These are phyloP conservation scores for Fonsecaea monophora DNA, from an alignment of 2,329 filamentous ascomycete genomes.

Conservation along the genomic window DNA sequence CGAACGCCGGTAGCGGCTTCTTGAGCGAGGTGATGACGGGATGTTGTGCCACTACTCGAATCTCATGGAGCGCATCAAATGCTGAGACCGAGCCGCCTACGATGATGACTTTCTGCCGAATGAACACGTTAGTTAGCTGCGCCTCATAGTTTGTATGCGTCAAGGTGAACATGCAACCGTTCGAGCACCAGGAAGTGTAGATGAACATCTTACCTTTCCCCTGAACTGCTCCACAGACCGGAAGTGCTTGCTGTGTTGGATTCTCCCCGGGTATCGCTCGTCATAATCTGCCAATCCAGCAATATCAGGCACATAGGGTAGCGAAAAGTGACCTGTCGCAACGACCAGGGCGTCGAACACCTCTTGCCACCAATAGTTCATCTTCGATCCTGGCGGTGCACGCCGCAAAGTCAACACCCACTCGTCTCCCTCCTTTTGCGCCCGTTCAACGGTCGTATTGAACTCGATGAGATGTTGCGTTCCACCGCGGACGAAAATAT, in stretches of 20 bases:
- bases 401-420: constrained; percentile 37
- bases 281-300: constrained; percentile 51
- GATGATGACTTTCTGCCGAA: too few relatives aligned
- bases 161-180: too few relatives aligned
- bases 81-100: too few relatives aligned
- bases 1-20: constrained; percentile 15
- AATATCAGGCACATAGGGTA: constrained; percentile 53
- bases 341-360: constrained; percentile 53
- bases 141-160: too few relatives aligned
- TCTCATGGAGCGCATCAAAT: constrained; percentile 27
- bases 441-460: constrained; percentile 45
- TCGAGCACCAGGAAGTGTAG: neutral
- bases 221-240: constrained; percentile 49
- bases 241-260: constrained; percentile 53
- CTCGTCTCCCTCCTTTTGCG: too few relatives aligned
- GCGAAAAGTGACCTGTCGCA: constrained; percentile 52
- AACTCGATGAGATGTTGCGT: constrained; percentile 45
- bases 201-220: constrained; percentile 40
- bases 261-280: constrained; percentile 46
- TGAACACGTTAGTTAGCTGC: too few relatives aligned
- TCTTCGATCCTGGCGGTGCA: constrained; percentile 34
- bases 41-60: constrained; percentile 39
- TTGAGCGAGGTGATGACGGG: constrained; percentile 27
- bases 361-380: constrained; percentile 49
- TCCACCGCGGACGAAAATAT: constrained; percentile 17